phyloP scores from a whole-genome alignment of 2,329 filamentous ascomycete genomes.

The Fusarium sp. region DNA sequence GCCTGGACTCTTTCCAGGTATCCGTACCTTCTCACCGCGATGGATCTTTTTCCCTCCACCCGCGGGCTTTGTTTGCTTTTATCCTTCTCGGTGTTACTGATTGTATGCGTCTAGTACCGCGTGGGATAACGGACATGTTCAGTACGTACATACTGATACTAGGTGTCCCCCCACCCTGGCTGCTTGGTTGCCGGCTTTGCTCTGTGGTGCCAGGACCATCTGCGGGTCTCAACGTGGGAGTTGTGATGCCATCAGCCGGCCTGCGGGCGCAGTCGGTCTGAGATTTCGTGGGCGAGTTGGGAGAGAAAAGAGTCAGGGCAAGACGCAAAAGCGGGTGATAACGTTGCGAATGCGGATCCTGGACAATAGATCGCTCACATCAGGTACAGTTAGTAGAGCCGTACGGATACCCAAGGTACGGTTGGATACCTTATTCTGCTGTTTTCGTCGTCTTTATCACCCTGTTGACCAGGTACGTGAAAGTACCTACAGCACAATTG shows the following conservation, averaged over 20 bases:
- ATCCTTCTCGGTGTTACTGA: conserved; percentile 25
- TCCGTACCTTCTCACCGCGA: background rate
- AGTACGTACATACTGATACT: background rate
- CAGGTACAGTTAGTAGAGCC: conserved; percentile 23
- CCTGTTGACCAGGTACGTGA: conserved; percentile 5
- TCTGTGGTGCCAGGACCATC: conserved; percentile 44
- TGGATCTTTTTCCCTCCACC: background rate
- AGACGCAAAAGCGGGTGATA: conserved; percentile 37
- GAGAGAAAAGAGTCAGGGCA: background rate
- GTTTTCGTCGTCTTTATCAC: conserved; percentile 4
- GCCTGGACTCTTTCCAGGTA: conserved; percentile 8
- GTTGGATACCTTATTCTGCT: background rate
- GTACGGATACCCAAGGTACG: conserved; percentile 4
- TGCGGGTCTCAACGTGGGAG: conserved; percentile 47
- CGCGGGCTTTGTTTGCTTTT: conserved; percentile 27
- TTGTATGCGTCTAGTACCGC: background rate
- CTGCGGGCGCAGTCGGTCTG: conserved; percentile 47
- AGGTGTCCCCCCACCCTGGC: conserved; percentile 37
- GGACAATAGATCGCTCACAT: background rate
- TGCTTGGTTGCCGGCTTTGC: background rate
- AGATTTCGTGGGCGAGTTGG: conserved; percentile 43
- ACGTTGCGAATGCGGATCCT: conserved; percentile 42
- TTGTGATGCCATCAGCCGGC: conserved; percentile 47
- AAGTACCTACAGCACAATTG: conserved; percentile 39
- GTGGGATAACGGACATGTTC: background rate